Base-by-base conservation (phyloP, 2,329 filamentous ascomycete genomes). In the Fusarium subtropicale region DNA sequence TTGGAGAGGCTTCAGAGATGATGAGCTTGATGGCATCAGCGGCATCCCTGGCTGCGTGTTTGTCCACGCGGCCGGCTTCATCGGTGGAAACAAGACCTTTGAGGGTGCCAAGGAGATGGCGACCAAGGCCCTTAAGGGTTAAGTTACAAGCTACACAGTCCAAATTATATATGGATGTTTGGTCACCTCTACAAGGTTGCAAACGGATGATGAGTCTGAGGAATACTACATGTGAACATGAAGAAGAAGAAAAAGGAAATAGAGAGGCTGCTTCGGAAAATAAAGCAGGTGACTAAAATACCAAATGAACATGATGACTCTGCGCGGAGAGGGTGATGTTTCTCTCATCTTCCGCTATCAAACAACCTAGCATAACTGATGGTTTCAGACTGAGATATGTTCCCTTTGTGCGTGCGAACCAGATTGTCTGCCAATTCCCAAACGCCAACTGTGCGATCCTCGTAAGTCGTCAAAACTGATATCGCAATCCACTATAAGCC, bases 1-100 rank as follows among this genome's bases (percentile, higher is more conserved):
- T 20, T 99, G 96, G 96, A 90, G 95, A 75, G 96, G 96, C 10
- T 90, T 97, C 70, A 87, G 96, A 41, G 96, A 98, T 77, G 90
- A 91, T 73, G 90, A 94, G 79, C 84, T 99, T 55, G 93, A 95
- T 79, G 86, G 87, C 72, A 85, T 94, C 18, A 82, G 87, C 26
- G 89, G 90, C 36, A 84, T 93, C 30, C 83, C 84, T 7, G 93
- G 94, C 9, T 90, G 92, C 67, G 90, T 99, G 30, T 99, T 99
- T 78, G 92, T 97, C 31, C 96, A 99, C 78, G 94, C 94, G 5
- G 91, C 91, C 55, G 96, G 96, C 30, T 99, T 99, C 82, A 98
- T 98, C 76, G 96, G 96, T 20, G 96, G 96, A 4, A 97, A 97
- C 81, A 91, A 92, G 85, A 97, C 92, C 0, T 96, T 92, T 75